phyloP scores from a whole-genome alignment of 2,329 filamentous ascomycete genomes.

The Colletotrichum somersetense region DNA sequence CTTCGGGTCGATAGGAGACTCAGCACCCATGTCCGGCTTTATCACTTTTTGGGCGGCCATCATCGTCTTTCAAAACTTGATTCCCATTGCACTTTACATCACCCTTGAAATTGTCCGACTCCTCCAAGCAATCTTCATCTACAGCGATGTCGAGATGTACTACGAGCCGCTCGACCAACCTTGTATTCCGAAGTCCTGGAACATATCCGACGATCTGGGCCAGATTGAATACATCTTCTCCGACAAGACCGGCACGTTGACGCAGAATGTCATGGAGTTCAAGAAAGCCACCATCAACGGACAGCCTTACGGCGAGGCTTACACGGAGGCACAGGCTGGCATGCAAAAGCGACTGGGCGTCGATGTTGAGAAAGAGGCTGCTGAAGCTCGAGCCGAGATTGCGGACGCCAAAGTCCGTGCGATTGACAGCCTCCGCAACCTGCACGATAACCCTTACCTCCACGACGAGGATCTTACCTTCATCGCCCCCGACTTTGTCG shows the following conservation, averaged over 20 bases:
- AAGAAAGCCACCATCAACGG: constrained; percentile 98
- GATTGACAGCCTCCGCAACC: constrained; percentile 76
- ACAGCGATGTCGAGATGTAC: constrained; percentile 96
- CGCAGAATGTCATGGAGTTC: constrained; percentile 98
- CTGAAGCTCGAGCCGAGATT: constrained; percentile 81
- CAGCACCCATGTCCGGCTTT: constrained; percentile 84
- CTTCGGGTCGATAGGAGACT: constrained; percentile 83
- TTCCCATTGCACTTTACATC: constrained; percentile 98
- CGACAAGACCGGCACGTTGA: constrained; percentile 91
- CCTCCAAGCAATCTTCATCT: constrained; percentile 95
- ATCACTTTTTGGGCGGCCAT: constrained; percentile 97
- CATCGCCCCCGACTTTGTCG: constrained; percentile 88
- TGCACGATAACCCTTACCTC: constrained; percentile 92
- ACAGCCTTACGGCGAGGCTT: constrained; percentile 96
- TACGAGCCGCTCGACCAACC: constrained; percentile 94
- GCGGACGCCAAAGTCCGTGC: constrained; percentile 80
- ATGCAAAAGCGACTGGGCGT: constrained; percentile 94
- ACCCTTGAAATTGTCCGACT: constrained; percentile 96
- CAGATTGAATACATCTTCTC: constrained; percentile 99
- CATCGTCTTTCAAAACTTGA: constrained; percentile 98
- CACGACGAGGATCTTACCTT: constrained; percentile 93
- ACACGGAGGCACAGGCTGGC: constrained; percentile 95
- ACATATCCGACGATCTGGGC: constrained; percentile 96
- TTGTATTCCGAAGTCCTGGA: constrained; percentile 98
- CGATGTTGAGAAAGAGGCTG: constrained; percentile 84